Evolutionary conservation across 805 yeast genomes (phyloP), one percentile per base, ranked within the genome.

Genomic region (Kockiozyma suomiensis): DNA sequence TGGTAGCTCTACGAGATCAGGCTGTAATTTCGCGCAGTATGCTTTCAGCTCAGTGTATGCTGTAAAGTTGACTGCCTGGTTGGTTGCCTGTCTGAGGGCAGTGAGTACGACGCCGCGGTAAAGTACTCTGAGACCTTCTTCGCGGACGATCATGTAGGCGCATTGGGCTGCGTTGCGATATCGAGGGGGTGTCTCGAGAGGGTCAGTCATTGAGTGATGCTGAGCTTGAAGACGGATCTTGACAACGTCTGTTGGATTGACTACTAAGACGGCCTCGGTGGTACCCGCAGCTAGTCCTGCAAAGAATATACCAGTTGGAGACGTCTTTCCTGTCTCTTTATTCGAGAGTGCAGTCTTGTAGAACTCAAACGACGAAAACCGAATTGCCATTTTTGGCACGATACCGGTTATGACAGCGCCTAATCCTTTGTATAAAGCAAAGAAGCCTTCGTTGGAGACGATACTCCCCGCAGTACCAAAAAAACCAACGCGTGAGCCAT

Each of bases 231-330:
- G 82, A 75, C 99, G 82, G 72, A 93, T 93, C 76, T 93, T 93
- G 66, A 93, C 96, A 62, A 94, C 97, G 75, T 93, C 99, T 88
- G 91, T 93, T 49, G 98, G 98, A 73, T 90, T 94, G 42, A 93
- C 99, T 59, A 93, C 93, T 59, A 88, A 76, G 58, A 94, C 92
- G 1, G 98, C 97, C 76, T 93, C 99, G 52, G 97, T 90, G 72
- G 90, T 79, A 78, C 99, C 99, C 19, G 99, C 98, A 74, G 96
- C 92, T 28, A 93, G 94, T 76, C 99, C 99, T 43, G 97, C 92
- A 51, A 88, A 66, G 72, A 93, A 93, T 10, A 92, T 89, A 68
- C 84, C 82, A 46, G 83, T 82, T 3, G 97, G 79, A 75, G 26
- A 90, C 87, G 55, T 88, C 84, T 56, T 56, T 17, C 57, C 54